phyloP scores from a whole-genome alignment of 1,139 yeast genomes.

The Yamadazyma sp. region DNA sequence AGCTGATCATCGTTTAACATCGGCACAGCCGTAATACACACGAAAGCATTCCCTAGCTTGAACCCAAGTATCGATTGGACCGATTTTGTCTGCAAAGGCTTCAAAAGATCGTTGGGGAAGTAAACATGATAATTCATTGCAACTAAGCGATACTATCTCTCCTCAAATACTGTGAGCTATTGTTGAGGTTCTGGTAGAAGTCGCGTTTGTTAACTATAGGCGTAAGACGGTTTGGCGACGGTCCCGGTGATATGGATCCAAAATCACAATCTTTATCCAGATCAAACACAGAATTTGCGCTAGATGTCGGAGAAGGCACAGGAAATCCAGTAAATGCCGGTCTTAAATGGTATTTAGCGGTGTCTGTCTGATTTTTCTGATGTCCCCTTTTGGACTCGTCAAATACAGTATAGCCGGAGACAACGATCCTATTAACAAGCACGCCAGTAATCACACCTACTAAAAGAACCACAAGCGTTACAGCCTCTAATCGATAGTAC shows the following conservation, averaged over 20 bases:
- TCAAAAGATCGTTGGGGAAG: conserved; percentile 33
- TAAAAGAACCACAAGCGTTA: not conserved
- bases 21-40: conserved; percentile 23
- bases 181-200: conserved; percentile 39
- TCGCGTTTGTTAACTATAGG: conserved; percentile 6
- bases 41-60: conserved; percentile 22
- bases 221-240: not conserved
- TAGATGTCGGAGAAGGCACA: not conserved
- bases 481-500: not conserved
- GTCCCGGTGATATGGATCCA: not conserved
- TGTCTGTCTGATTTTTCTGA: not conserved
- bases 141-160: conserved; percentile 37
- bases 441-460: not conserved
- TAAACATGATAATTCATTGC: conserved; percentile 30
- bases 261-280: not conserved
- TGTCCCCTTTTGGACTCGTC: not conserved
- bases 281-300: conserved; percentile 2
- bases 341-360: not conserved
- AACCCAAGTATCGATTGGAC: conserved; percentile 25
- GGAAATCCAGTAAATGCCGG: not conserved
- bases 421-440: not conserved
- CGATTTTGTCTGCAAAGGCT: conserved; percentile 5
- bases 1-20: not conserved
- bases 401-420: not conserved
- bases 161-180: conserved; percentile 43